Percentiles rank a stretch among this genome's conserved stretches.
Evolutionary conservation across 495 filamentous ascomycete species (phyloP).

Genomic region (Trypethelium eluteriae): DNA sequence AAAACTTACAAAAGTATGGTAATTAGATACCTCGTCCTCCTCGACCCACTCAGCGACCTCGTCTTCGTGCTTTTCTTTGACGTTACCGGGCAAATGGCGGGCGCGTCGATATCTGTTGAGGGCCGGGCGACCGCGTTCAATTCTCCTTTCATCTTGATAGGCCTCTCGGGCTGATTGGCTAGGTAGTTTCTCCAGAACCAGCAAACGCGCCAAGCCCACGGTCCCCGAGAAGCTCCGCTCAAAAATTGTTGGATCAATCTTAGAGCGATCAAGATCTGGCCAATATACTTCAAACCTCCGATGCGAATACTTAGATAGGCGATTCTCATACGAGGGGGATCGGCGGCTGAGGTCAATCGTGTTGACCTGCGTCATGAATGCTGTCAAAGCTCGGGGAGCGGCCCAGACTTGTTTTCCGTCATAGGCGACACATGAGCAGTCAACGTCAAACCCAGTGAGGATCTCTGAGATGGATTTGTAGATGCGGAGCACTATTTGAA

Average conservation of each 20-base stretch:
- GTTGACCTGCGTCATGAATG: constrained; percentile 73
- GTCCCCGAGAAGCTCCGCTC: constrained; percentile 68
- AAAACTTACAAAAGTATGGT: constrained; percentile 52
- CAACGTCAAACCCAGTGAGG: constrained; percentile 77
- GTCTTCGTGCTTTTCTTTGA: constrained; percentile 64
- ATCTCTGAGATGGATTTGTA: constrained; percentile 77
- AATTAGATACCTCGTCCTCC: constrained; percentile 63
- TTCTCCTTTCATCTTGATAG: constrained; percentile 57
- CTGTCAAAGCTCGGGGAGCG: constrained; percentile 61
- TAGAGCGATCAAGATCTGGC: constrained; percentile 59
- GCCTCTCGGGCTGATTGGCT: constrained; percentile 54
- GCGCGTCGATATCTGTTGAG: constrained; percentile 26
- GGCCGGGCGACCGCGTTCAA: constrained; percentile 58
- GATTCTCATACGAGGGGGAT: constrained; percentile 78
- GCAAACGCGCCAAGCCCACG: constrained; percentile 65
- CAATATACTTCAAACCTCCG: constrained; percentile 77
- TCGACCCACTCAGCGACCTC: constrained; percentile 76
- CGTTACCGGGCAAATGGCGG: constrained; percentile 44
- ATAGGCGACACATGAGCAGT: constrained; percentile 71
- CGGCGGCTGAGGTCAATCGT: constrained; percentile 68
- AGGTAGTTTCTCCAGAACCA: constrained; percentile 73
- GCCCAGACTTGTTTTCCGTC: constrained; percentile 68
- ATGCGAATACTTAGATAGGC: constrained; percentile 79
- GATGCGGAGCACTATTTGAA: constrained; percentile 74
- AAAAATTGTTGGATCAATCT: constrained; percentile 75